phyloP scores from a whole-genome alignment of 2,329 filamentous ascomycete species.

The Fusarium sp. region DNA sequence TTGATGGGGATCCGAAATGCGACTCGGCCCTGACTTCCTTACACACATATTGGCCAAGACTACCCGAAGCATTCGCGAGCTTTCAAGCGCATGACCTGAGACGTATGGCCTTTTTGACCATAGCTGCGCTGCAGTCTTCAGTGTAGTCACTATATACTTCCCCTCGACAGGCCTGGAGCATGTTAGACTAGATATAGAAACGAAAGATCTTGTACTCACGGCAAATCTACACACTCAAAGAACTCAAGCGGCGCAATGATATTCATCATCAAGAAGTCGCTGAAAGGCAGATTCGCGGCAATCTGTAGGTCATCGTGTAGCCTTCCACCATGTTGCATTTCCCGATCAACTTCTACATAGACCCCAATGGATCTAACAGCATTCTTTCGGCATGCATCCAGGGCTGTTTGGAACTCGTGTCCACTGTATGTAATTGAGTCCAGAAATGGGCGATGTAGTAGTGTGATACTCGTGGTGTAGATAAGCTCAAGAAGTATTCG shows the following conservation, averaged over 20 bases:
- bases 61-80: not conserved
- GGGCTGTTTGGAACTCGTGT: not conserved
- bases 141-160: rapidly evolving
- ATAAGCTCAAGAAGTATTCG: conserved; percentile 22
- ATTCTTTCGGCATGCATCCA: conserved; percentile 15
- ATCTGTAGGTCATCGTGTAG: conserved; percentile 14
- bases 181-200: rapidly evolving
- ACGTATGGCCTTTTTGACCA: conserved; percentile 4
- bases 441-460: conserved; percentile 22
- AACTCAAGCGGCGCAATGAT: conserved; percentile 17
- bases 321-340: conserved; percentile 21
- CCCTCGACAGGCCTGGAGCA: not conserved
- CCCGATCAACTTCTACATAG: conserved; percentile 19
- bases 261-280: conserved; percentile 10
- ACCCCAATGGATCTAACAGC: conserved; percentile 11
- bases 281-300: not conserved
- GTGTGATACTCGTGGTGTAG: conserved; percentile 5
- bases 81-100: not conserved
- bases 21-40: not conserved
- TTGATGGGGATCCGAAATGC: not conserved
- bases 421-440: not conserved
- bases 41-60: not conserved
- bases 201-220: not conserved
- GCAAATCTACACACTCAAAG: conserved; percentile 16
- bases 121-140: not conserved